Evolutionary conservation across 2,329 filamentous ascomycete genomes (phyloP).

Genomic region (Madurella mycetomatis): DNA sequence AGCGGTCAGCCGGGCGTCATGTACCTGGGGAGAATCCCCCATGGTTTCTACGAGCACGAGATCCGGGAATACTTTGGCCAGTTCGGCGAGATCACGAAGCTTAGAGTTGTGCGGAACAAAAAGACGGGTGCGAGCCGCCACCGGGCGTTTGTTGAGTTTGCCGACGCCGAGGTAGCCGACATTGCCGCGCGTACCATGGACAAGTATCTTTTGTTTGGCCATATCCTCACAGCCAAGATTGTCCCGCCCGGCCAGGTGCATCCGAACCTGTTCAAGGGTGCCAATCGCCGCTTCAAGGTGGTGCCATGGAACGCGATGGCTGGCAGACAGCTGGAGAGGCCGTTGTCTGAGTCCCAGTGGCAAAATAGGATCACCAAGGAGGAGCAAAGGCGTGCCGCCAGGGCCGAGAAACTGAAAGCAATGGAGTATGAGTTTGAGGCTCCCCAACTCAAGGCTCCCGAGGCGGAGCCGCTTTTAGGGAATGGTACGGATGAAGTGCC

Average conservation of each 20-base stretch:
- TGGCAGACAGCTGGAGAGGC: constrained; percentile 67
- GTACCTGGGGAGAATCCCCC: constrained; percentile 69
- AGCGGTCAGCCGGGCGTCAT: constrained; percentile 66
- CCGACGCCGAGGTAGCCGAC: constrained; percentile 69
- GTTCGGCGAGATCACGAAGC: constrained; percentile 74
- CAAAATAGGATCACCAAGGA: constrained; percentile 68
- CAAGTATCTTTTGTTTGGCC: constrained; percentile 92
- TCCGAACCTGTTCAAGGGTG: constrained; percentile 79
- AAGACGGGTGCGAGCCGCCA: constrained; percentile 89
- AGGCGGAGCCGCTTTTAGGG: constrained; percentile 34
- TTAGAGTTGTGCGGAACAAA: constrained; percentile 87
- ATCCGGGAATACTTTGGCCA: constrained; percentile 92
- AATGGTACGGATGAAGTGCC: constrained; percentile 33
- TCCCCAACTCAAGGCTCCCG: constrained; percentile 60
- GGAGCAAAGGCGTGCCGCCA: constrained; percentile 62
- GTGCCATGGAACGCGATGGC: constrained; percentile 86
- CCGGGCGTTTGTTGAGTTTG: constrained; percentile 91
- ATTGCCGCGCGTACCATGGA: constrained; percentile 96
- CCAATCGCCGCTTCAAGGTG: constrained; percentile 83
- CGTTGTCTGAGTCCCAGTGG: constrained; percentile 73
- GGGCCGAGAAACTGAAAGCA: constrained; percentile 70
- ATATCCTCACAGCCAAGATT: constrained; percentile 83
- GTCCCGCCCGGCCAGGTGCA: constrained; percentile 75
- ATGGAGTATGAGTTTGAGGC: constrained; percentile 80
- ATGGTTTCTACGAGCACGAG: constrained; percentile 92